These are phyloP conservation scores for Maudiozyma bulderi DNA, from an alignment of 805 yeast genomes.

Conservation along the genomic window DNA sequence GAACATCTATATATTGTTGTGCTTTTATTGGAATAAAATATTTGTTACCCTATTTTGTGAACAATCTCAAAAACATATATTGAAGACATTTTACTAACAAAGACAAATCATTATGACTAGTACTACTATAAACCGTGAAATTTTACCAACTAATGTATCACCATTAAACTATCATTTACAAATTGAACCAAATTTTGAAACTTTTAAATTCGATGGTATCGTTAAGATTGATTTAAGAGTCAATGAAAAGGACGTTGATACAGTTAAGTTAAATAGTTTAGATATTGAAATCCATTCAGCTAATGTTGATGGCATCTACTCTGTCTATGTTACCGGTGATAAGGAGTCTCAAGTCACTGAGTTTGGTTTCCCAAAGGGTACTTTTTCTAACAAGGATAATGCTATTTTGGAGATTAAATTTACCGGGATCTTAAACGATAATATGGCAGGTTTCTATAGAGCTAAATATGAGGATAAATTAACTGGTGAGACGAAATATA, in stretches of 20 bases:
- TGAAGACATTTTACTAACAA: neutral
- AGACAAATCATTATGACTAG: conserved; percentile 6
- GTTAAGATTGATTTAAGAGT: conserved; percentile 47
- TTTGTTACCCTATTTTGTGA: too few relatives aligned
- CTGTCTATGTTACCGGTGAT: conserved; percentile 36
- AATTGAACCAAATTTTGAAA: conserved; percentile 50
- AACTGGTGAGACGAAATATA: conserved; percentile 55
- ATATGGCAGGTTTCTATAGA: conserved; percentile 78
- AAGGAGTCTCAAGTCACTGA: conserved; percentile 55
- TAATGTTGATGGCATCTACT: conserved; percentile 30
- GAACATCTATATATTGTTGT: too few relatives aligned
- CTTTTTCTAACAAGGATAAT: conserved; percentile 18
- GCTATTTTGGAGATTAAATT: conserved; percentile 39
- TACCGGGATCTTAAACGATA: conserved; percentile 58
- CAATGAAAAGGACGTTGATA: conserved; percentile 34
- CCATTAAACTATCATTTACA: conserved; percentile 70
- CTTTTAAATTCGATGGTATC: conserved; percentile 50
- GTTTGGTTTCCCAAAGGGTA: conserved; percentile 43
- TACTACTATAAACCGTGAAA: conserved; percentile 29
- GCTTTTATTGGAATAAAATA: too few relatives aligned
- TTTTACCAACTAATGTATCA: conserved; percentile 52
- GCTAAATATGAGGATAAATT: conserved; percentile 49
- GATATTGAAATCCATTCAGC: conserved; percentile 57
- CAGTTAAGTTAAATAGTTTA: conserved; percentile 47
- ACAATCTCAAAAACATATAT: too few relatives aligned